Evolutionary conservation across 2,329 filamentous ascomycete genomes (phyloP), one percentile per base, ranked within the genome.

Genomic region (Epichloe festucae): DNA sequence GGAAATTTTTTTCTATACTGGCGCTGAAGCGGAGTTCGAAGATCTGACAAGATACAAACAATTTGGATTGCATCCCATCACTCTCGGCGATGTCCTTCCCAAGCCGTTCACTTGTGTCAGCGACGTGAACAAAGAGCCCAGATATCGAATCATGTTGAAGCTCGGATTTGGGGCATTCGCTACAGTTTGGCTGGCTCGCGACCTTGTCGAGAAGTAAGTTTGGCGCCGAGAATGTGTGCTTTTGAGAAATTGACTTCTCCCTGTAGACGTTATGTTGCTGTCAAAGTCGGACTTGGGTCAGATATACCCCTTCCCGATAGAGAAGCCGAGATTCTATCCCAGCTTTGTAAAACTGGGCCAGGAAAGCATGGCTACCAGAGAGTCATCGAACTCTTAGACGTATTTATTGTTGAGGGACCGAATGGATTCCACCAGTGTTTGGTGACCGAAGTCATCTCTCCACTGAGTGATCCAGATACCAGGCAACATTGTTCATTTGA

Each of bases 341-440:
- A 23, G 23, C 5, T 23, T 6, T 6, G 23, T 23, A 23, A 23
- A 23, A 6, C 23, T 23, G 5, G 6, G 23, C 23, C 23, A 23
- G 5, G 23, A 23, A 46, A 51, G 19, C 23, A 14, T 34, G 48
- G 42, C 21, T 27, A 36, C 21, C 2, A 45, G 15, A 48, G 43
- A n/a, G 34, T 54, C 8, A 46, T 54, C 36, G 1, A 52, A 44
- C 46, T 54, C 2, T 43, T 47, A 2, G 52, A 54, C 39, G 19
- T 19, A n/a, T 54, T 52, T 21, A 46, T 39, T 15, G 49, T 54
- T n/a, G 11, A 48, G 35, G 52, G 52, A 10, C 52, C 52, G 17
- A 54, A 54, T 45, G 52, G 49, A 38, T 50, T 46, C 52, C 52
- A 54, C 19, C 35, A 54, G 35, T 52, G 46, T 46, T 31, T 54